Conservation (phyloP, 1,284 basidiomycete genomes). For the Inonotus obliquus region DNA sequence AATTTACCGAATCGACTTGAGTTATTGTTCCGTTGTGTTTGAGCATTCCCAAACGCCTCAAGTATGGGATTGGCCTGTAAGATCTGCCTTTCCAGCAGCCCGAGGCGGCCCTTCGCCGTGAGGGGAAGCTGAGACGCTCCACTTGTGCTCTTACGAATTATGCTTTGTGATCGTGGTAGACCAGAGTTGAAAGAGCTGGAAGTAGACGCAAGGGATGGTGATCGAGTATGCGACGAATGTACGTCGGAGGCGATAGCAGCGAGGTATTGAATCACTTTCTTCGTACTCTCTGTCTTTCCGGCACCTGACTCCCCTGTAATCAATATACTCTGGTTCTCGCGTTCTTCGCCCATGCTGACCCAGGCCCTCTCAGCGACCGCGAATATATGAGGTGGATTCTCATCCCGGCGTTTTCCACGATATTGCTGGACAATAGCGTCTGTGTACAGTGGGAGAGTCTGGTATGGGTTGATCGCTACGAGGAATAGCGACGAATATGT, state of each 20-base stretch:
- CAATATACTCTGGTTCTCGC: conserved; percentile 96
- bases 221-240: conserved; percentile 61
- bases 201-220: conserved; percentile 44
- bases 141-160: conserved; percentile 18
- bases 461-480: conserved; percentile 98
- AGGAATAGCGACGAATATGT: conserved; percentile 96
- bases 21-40: conserved; percentile 98
- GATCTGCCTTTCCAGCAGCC: conserved; percentile 93
- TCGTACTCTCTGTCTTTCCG: conserved; percentile 99
- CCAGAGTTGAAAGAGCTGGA: conserved; percentile 31
- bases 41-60: conserved; percentile 98
- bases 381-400: conserved; percentile 97
- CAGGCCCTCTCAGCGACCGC: conserved; percentile 97
- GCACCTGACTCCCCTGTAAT: conserved; percentile 99
- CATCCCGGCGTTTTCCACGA: conserved; percentile 86
- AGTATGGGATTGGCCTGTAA: conserved; percentile 97
- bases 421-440: conserved; percentile 92
- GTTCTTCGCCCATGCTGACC: conserved; percentile 97
- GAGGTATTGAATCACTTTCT: conserved; percentile 99
- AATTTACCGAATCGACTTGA: conserved; percentile 99
- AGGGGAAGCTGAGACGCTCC: conserved; percentile 35
- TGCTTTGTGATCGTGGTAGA: conserved; percentile 23
- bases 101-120: conserved; percentile 67
- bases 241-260: conserved; percentile 92
- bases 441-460: conserved; percentile 88